phyloP scores from a whole-genome alignment of 1,139 yeast species.

The Lodderomyces jiufengensis region DNA sequence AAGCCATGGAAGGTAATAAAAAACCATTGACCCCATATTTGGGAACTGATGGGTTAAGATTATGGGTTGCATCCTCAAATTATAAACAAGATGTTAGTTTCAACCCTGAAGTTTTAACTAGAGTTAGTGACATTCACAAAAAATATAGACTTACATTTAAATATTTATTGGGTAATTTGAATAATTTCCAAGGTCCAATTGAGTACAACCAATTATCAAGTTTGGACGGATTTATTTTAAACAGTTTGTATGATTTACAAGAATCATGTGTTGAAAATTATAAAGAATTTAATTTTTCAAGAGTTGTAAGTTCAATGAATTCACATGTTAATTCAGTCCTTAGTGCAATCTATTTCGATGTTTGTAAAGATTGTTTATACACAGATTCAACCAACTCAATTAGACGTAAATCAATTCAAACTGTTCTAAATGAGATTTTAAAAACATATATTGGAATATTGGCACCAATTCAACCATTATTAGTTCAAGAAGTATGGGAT shows the following conservation, averaged over 20 bases:
- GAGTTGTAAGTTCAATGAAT: conserved; percentile 60
- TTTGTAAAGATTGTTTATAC: conserved; percentile 80
- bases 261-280: conserved; percentile 43
- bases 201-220: conserved; percentile 41
- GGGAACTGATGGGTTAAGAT: conserved; percentile 87
- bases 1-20: conserved; percentile 64
- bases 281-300: conserved; percentile 59
- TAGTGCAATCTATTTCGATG: conserved; percentile 83
- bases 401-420: conserved; percentile 65
- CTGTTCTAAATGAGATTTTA: conserved; percentile 62
- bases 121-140: conserved; percentile 77
- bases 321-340: conserved; percentile 71
- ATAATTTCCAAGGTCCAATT: conserved; percentile 26
- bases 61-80: conserved; percentile 89
- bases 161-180: conserved; percentile 74
- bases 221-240: conserved; percentile 64
- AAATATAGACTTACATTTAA: conserved; percentile 80
- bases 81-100: conserved; percentile 77
- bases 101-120: conserved; percentile 66
- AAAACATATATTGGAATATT: conserved; percentile 60
- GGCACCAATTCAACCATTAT: conserved; percentile 78
- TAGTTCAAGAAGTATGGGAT: conserved; percentile 88
- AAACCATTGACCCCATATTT: conserved; percentile 57
- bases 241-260: conserved; percentile 51
- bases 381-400: conserved; percentile 52